These are phyloP conservation scores for Penicillium steckii DNA, from an alignment of 495 filamentous ascomycete species.

Conservation along the genomic window DNA sequence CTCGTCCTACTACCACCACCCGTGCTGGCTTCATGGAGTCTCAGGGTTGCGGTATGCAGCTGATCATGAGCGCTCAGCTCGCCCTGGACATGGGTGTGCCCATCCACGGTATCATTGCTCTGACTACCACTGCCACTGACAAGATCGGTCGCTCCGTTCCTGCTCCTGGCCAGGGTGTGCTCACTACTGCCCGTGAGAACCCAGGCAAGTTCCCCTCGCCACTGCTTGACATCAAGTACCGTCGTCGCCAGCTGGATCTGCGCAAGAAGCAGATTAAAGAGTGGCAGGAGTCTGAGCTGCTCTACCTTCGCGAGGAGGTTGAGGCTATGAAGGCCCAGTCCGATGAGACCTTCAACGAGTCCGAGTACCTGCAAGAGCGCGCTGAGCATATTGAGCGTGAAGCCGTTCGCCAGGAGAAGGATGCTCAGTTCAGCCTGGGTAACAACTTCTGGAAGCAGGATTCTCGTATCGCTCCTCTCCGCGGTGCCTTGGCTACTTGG, in stretches of 20 bases:
- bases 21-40: slow-evolving; percentile 99
- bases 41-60: slow-evolving; percentile 95
- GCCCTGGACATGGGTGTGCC: slow-evolving; percentile 98
- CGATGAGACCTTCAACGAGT: slow-evolving; percentile 63
- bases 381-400: slow-evolving; percentile 86
- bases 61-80: slow-evolving; percentile 96
- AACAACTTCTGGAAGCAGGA: slow-evolving; percentile 99
- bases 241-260: slow-evolving; percentile 88
- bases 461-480: slow-evolving; percentile 86
- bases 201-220: slow-evolving; percentile 90
- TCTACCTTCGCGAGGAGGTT: slow-evolving; percentile 89
- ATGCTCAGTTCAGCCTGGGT: slow-evolving; percentile 84
- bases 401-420: slow-evolving; percentile 84
- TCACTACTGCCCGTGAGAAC: slow-evolving; percentile 94
- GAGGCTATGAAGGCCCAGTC: slow-evolving; percentile 85
- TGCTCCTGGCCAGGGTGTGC: slow-evolving; percentile 92
- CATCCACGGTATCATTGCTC: slow-evolving; percentile 90
- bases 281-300: slow-evolving; percentile 92
- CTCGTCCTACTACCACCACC: slow-evolving; percentile 92
- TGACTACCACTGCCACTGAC: slow-evolving; percentile 97
- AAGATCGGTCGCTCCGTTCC: slow-evolving; percentile 98
- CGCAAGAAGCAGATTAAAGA: slow-evolving; percentile 88
- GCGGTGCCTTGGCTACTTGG: slow-evolving; percentile 95
- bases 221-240: slow-evolving; percentile 93
- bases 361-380: slow-evolving; percentile 83